Conservation (phyloP, 768 basidiomycete genomes). For the Kwoniella heveanensis region DNA sequence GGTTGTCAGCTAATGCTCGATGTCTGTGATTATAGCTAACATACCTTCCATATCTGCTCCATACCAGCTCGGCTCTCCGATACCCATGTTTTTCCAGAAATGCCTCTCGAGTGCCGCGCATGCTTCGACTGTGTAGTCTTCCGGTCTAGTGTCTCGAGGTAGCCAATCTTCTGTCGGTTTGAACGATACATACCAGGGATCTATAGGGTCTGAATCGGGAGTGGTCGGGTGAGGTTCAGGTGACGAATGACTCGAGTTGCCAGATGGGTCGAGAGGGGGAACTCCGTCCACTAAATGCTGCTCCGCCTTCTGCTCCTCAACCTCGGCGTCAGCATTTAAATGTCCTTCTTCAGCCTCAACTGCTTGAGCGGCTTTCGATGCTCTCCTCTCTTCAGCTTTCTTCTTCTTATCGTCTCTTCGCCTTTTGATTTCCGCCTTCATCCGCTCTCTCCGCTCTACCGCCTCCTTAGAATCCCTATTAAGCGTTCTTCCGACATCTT, state of each 20-base stretch:
- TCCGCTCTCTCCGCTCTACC: conserved; percentile 23
- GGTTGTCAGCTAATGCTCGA: conserved; percentile 38
- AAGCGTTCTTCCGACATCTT: conserved; percentile 35
- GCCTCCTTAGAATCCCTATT: conserved; percentile 42
- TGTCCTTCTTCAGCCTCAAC: not conserved
- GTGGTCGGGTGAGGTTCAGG: conserved; percentile 42
- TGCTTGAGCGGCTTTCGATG: conserved; percentile 8
- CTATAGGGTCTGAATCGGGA: conserved; percentile 48
- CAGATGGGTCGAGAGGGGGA: conserved; percentile 38
- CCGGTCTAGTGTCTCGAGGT: conserved; percentile 67
- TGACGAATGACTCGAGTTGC: conserved; percentile 40
- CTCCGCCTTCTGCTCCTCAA: not conserved
- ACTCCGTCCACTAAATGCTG: conserved; percentile 13
- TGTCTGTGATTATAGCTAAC: conserved; percentile 55
- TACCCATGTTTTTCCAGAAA: conserved; percentile 87
- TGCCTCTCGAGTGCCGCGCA: conserved; percentile 83
- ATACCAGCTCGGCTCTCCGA: conserved; percentile 93
- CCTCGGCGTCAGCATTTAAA: not conserved
- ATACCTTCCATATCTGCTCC: conserved; percentile 91
- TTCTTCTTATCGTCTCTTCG: conserved; percentile 55
- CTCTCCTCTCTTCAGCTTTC: conserved; percentile 26
- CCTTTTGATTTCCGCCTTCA: conserved; percentile 57
- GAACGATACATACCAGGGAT: conserved; percentile 69
- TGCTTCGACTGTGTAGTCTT: conserved; percentile 84
- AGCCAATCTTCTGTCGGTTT: conserved; percentile 77